Evolutionary conservation across 2,329 filamentous ascomycete genomes (phyloP).

Genomic region (Colletotrichum agaves): DNA sequence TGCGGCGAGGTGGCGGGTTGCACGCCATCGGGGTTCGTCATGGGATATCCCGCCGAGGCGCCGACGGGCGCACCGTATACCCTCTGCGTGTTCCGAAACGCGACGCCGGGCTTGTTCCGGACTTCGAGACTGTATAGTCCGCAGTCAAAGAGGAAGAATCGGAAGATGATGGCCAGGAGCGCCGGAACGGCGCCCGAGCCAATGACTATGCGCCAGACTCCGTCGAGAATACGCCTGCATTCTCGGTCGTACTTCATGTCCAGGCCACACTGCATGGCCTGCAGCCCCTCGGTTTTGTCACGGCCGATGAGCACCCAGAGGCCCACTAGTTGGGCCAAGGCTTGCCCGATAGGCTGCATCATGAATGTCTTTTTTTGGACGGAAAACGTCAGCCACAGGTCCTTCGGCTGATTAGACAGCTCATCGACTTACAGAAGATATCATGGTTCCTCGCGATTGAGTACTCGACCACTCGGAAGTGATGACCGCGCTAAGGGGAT

Average conservation of each 20-base stretch:
- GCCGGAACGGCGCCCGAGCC: constrained; percentile 73
- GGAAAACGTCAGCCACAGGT: not conserved
- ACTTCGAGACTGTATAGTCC: constrained; percentile 74
- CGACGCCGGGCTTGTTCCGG: constrained; percentile 68
- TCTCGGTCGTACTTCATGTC: constrained; percentile 56
- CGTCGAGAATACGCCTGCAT: constrained; percentile 62
- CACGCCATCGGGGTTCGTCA: constrained; percentile 45
- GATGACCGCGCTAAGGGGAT: constrained; percentile 74
- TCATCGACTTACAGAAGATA: constrained; percentile 63
- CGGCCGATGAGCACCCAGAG: constrained; percentile 62
- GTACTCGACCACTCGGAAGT: constrained; percentile 74
- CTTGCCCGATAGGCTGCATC: constrained; percentile 76
- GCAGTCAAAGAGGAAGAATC: constrained; percentile 74
- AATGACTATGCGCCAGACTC: constrained; percentile 74
- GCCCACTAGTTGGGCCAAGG: constrained; percentile 71
- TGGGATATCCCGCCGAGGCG: constrained; percentile 38
- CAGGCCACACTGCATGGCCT: constrained; percentile 60
- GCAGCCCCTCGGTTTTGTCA: constrained; percentile 53
- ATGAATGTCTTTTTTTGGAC: constrained; percentile 56
- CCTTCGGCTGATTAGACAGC: not conserved
- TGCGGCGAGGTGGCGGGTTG: constrained; percentile 47
- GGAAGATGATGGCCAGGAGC: constrained; percentile 71
- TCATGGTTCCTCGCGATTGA: constrained; percentile 73
- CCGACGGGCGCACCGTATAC: constrained; percentile 60
- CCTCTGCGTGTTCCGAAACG: constrained; percentile 68